Conservation (phyloP, 1,284 basidiomycete genomes). For the Anthracocystis panici-leucophaei region DNA sequence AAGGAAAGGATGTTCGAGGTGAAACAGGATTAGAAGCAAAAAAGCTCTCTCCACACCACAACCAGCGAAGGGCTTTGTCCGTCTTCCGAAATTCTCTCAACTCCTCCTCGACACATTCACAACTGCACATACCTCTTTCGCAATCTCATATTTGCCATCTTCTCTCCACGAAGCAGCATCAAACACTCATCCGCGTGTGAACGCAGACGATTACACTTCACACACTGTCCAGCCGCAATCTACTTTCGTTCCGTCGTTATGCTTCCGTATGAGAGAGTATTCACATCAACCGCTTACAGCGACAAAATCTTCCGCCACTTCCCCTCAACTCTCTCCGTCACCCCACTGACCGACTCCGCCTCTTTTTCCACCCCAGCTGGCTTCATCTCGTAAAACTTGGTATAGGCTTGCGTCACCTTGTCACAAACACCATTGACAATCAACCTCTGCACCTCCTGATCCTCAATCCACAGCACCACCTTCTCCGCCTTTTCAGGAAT, state of each 20-base stretch:
- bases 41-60: too few relatives aligned
- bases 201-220: too few relatives aligned
- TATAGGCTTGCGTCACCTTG: conserved; percentile 8
- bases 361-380: neutral
- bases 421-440: conserved; percentile 12
- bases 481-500: conserved; percentile 26
- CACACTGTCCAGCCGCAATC: too few relatives aligned
- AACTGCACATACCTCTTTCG: too few relatives aligned
- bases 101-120: neutral
- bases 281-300: neutral
- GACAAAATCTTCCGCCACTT: conserved; percentile 15
- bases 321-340: conserved; percentile 17
- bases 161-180: neutral
- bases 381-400: conserved; percentile 10
- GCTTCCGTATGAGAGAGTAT: neutral
- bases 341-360: neutral
- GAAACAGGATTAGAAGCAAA: neutral
- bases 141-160: too few relatives aligned
- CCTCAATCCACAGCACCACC: conserved; percentile 36
- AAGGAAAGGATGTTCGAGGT: neutral
- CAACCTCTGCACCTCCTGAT: conserved; percentile 31
- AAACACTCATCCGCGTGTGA: neutral
- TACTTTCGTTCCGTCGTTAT: neutral
- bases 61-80: neutral
- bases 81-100: neutral